phyloP scores from a whole-genome alignment of 805 yeast genomes.

The Jamesozyma jinghongensis region DNA sequence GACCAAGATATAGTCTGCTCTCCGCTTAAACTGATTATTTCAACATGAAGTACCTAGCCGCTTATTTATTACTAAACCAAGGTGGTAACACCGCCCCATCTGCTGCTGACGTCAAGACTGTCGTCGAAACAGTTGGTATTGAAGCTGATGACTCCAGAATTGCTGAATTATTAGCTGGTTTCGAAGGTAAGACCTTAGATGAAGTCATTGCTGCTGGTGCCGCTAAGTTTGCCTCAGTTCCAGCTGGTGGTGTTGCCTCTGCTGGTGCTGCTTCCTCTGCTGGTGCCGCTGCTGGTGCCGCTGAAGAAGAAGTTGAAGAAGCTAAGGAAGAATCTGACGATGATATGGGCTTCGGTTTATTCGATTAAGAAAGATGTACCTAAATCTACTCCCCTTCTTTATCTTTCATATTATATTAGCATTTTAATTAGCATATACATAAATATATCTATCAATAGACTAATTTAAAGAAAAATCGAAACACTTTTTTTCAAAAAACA shows the following conservation, averaged over 20 bases:
- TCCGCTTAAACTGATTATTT: slow-evolving; percentile 32
- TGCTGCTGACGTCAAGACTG: slow-evolving; percentile 62
- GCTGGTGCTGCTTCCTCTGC: slow-evolving; percentile 37
- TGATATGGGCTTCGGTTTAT: too few relatives aligned
- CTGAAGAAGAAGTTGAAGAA: too few relatives aligned
- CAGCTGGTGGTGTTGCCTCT: slow-evolving; percentile 36
- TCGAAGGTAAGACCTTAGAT: slow-evolving; percentile 69
- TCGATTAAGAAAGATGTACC: too few relatives aligned
- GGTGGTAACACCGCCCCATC: slow-evolving; percentile 81
- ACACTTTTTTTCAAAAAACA: too few relatives aligned
- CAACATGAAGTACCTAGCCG: slow-evolving; percentile 77
- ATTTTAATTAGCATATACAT: too few relatives aligned
- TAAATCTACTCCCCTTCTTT: too few relatives aligned
- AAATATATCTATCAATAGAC: neutral
- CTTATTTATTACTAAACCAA: slow-evolving; percentile 79
- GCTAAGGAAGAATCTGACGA: too few relatives aligned
- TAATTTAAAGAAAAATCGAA: too few relatives aligned
- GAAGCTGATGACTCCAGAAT: slow-evolving; percentile 75
- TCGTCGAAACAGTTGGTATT: slow-evolving; percentile 65
- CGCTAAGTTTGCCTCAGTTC: slow-evolving; percentile 39
- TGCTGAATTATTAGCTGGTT: slow-evolving; percentile 59
- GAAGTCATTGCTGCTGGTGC: slow-evolving; percentile 51
- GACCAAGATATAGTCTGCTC: slow-evolving; percentile 28
- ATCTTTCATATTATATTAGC: too few relatives aligned
- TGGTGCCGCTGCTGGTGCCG: slow-evolving; percentile 38